phyloP scores from a whole-genome alignment of 2,329 filamentous ascomycete species.

The Cercospora canescens region DNA sequence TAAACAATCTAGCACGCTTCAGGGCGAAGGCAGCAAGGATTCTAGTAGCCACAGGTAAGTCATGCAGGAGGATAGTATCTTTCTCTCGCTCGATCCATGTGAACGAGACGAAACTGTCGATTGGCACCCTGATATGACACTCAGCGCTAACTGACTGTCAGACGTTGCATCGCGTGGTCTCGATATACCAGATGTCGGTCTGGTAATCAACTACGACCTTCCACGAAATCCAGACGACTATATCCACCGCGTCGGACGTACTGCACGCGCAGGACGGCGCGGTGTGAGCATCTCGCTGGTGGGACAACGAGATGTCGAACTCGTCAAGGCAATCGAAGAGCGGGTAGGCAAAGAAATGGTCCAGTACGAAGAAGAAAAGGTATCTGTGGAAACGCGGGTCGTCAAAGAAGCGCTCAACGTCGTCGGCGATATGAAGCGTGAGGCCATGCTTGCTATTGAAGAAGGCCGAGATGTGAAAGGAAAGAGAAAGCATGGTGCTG shows the following conservation, averaged over 20 bases:
- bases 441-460: constrained; percentile 87
- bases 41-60: constrained; percentile 71
- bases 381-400: constrained; percentile 90
- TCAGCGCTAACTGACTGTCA: background rate
- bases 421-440: constrained; percentile 93
- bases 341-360: constrained; percentile 79
- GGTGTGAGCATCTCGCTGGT: constrained; percentile 87
- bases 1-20: constrained; percentile 87
- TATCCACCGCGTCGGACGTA: constrained; percentile 93
- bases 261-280: constrained; percentile 81
- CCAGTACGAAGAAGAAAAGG: constrained; percentile 83
- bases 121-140: background rate
- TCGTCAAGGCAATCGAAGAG: constrained; percentile 86
- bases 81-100: background rate
- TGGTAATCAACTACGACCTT: constrained; percentile 95
- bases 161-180: constrained; percentile 93
- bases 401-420: constrained; percentile 81
- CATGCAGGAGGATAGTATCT: background rate
- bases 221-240: constrained; percentile 97
- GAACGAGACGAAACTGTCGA: background rate
- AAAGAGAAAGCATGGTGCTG: constrained; percentile 53
- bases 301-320: constrained; percentile 86
- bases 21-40: constrained; percentile 81
- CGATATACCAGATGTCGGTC: constrained; percentile 86
- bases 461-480: constrained; percentile 88